A percentile compares a stretch with the other conserved stretches of the same genome.
These are phyloP conservation scores for Epichloe sibirici DNA, from an alignment of 2,329 filamentous ascomycete genomes.

Conservation along the genomic window DNA sequence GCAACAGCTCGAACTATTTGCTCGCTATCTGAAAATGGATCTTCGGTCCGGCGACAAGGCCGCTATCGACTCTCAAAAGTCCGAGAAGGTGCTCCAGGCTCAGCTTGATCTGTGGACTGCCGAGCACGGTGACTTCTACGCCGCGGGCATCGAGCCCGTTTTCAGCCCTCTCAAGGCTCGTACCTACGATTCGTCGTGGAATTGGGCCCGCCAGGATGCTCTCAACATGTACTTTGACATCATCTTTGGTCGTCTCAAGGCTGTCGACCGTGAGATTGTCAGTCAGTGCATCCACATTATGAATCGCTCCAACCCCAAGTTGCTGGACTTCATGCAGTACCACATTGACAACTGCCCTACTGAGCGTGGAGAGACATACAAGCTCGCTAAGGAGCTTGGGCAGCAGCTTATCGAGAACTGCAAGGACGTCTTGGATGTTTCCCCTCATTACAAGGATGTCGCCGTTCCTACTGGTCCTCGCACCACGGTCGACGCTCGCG, in stretches of 20 bases:
- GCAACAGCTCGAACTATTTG: conserved; percentile 91
- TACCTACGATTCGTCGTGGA: conserved; percentile 97
- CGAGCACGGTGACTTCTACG: conserved; percentile 95
- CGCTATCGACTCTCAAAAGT: conserved; percentile 71
- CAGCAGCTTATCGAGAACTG: conserved; percentile 95
- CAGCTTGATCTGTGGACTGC: conserved; percentile 91
- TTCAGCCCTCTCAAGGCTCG: conserved; percentile 91
- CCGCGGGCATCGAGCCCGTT: conserved; percentile 81
- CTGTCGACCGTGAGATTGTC: conserved; percentile 93
- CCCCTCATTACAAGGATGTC: conserved; percentile 94
- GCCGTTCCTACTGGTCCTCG: conserved; percentile 81
- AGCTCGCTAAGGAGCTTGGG: conserved; percentile 91
- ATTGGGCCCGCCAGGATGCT: conserved; percentile 96
- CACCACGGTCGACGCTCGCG: conserved; percentile 82
- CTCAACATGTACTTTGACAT: conserved; percentile 99
- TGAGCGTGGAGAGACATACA: conserved; percentile 92
- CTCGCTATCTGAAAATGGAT: conserved; percentile 93
- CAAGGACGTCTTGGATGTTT: conserved; percentile 71
- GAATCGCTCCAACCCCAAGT: conserved; percentile 93
- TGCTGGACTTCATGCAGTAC: conserved; percentile 99
- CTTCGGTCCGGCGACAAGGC: conserved; percentile 94
- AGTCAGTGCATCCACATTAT: conserved; percentile 98
- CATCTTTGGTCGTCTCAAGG: conserved; percentile 88
- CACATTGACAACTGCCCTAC: conserved; percentile 98
- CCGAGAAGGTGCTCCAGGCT: conserved; percentile 75